A percentile compares a stretch with the other conserved stretches of the same genome.
phyloP scores from a whole-genome alignment of 495 filamentous ascomycete species.

The Neurospora terricola region DNA sequence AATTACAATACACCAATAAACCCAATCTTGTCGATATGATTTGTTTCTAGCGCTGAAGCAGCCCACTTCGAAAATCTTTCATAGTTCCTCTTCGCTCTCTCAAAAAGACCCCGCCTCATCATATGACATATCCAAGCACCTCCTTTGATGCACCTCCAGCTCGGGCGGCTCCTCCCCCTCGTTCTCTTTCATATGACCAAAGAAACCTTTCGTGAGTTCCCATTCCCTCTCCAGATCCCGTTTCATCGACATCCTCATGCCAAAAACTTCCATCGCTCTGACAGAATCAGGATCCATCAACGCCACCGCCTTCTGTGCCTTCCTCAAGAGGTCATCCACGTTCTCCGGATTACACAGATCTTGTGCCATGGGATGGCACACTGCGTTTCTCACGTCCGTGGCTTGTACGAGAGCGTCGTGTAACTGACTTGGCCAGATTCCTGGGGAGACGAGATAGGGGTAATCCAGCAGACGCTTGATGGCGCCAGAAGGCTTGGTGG shows the following conservation, averaged over 20 bases:
- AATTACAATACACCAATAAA: not conserved
- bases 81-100: not conserved
- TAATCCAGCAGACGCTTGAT: not conserved
- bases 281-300: too few species aligned
- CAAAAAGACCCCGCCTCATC: not conserved
- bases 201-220: too few species aligned
- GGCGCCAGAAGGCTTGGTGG: not conserved
- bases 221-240: too few species aligned
- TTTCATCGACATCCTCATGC: too few species aligned
- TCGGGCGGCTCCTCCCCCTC: too few species aligned
- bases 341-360: too few species aligned
- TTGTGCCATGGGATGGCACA: too few species aligned
- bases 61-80: not conserved
- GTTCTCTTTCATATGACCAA: too few species aligned
- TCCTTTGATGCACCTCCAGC: too few species aligned
- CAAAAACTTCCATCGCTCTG: too few species aligned
- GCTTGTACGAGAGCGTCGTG: not conserved
- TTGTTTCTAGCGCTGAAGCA: not conserved
- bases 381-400: not conserved
- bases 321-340: too few species aligned
- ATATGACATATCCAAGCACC: not conserved
- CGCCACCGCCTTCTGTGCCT: too few species aligned
- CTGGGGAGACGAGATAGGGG: not conserved
- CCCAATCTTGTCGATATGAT: not conserved
- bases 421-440: not conserved